Evolutionary conservation across 306 rosid genomes (phyloP).

Genomic region (Purshia tridentata): DNA sequence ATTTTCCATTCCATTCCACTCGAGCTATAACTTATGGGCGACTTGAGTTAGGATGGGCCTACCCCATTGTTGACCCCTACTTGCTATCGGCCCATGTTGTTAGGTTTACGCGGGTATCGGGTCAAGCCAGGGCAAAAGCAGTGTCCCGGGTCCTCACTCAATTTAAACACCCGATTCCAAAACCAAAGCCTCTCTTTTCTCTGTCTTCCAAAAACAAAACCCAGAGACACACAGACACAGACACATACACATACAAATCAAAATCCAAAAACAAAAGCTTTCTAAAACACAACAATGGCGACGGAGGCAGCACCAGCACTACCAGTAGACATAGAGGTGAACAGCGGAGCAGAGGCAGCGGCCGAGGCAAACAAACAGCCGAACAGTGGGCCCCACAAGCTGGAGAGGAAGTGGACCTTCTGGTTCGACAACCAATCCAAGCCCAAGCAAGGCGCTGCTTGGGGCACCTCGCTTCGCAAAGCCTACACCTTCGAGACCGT

Average conservation of each 20-base stretch:
- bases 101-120: background rate
- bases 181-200: too few relatives aligned
- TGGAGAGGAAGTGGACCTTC: constrained; percentile 90
- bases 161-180: background rate
- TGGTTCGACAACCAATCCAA: constrained; percentile 90
- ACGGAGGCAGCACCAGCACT: constrained; percentile 43
- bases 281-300: constrained; percentile 45
- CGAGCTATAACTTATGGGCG: too few relatives aligned
- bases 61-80: too few relatives aligned
- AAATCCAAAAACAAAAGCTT: background rate
- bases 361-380: constrained; percentile 18
- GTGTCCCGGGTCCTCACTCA: background rate
- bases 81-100: too few relatives aligned
- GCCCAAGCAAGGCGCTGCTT: constrained; percentile 86
- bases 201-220: background rate
- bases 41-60: too few relatives aligned
- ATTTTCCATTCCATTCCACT: too few relatives aligned
- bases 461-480: constrained; percentile 83
- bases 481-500: constrained; percentile 81
- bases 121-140: background rate
- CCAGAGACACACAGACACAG: background rate
- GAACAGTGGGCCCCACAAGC: constrained; percentile 36
- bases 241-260: too few relatives aligned
- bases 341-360: constrained; percentile 8
- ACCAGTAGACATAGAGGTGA: background rate